Conservation (phyloP, 2,329 filamentous ascomycete genomes). For the Scolecobasidium constrictum region DNA sequence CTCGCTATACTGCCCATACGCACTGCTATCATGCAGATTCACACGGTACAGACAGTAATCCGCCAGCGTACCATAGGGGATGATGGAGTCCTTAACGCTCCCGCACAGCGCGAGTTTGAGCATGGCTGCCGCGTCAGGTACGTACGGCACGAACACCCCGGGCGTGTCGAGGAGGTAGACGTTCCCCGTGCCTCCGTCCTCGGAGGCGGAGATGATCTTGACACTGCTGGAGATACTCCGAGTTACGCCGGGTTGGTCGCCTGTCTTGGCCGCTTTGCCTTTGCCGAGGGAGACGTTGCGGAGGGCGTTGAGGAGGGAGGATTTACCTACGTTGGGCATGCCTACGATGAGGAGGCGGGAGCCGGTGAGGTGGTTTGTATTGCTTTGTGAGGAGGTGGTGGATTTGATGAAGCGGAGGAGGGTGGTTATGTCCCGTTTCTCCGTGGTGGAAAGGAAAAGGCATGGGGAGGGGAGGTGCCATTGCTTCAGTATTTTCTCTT, state of each 20-base stretch:
- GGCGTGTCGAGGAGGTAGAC: conserved; percentile 88
- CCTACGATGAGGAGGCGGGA: conserved; percentile 79
- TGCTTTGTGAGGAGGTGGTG: conserved; percentile 35
- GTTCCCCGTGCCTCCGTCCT: conserved; percentile 42
- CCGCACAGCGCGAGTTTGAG: conserved; percentile 87
- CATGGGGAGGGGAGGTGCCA: conserved; percentile 44
- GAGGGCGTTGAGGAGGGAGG: conserved; percentile 80
- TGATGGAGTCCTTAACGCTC: conserved; percentile 79
- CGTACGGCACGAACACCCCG: conserved; percentile 89
- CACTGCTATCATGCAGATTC: conserved; percentile 52
- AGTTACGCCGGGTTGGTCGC: conserved; percentile 81
- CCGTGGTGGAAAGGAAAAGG: conserved; percentile 42
- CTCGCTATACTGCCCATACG: conserved; percentile 52
- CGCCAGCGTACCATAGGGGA: conserved; percentile 65
- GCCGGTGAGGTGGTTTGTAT: conserved; percentile 57
- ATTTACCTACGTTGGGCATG: conserved; percentile 98
- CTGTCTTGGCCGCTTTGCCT: conserved; percentile 68
- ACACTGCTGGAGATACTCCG: conserved; percentile 74
- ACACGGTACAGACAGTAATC: conserved; percentile 85
- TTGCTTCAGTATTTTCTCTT: conserved; percentile 38
- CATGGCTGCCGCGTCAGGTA: conserved; percentile 78
- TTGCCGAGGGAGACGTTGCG: conserved; percentile 55
- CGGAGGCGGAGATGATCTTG: conserved; percentile 51
- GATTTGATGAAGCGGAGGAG: conserved; percentile 42
- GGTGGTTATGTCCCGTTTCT: conserved; percentile 31